Conservation (phyloP, 2,329 filamentous ascomycete genomes). For the Fusarium sp. region DNA sequence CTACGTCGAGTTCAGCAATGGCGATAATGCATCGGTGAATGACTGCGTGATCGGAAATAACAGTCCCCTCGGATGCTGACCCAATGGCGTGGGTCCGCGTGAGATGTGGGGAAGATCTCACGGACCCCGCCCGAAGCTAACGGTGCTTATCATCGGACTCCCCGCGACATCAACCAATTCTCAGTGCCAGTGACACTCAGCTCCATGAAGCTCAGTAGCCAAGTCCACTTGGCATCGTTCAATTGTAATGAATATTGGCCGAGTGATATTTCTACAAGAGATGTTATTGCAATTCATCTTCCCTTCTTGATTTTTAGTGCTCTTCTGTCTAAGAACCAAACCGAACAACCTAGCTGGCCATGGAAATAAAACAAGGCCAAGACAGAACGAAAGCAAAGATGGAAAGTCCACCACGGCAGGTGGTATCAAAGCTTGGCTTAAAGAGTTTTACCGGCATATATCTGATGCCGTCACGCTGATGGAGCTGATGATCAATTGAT, state of each 20-base stretch:
- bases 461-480: neutral
- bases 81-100: neutral
- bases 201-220: neutral
- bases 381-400: neutral
- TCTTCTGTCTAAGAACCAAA: accelerated
- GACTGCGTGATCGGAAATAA: too few species aligned
- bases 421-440: neutral
- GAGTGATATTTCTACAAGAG: neutral
- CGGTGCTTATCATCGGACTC: neutral
- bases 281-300: accelerated
- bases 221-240: neutral
- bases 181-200: neutral
- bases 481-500: neutral
- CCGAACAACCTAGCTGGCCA: too few species aligned
- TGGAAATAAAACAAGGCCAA: too few species aligned
- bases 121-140: neutral
- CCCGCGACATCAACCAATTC: too few species aligned
- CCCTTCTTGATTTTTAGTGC: accelerated
- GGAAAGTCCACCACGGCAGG: neutral
- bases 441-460: too few species aligned
- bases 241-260: too few species aligned
- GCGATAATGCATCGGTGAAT: too few species aligned
- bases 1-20: too few species aligned
- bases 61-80: neutral
- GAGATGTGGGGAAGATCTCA: neutral